phyloP scores from a whole-genome alignment of 495 filamentous ascomycete genomes.

The Penicillium diatomitis region DNA sequence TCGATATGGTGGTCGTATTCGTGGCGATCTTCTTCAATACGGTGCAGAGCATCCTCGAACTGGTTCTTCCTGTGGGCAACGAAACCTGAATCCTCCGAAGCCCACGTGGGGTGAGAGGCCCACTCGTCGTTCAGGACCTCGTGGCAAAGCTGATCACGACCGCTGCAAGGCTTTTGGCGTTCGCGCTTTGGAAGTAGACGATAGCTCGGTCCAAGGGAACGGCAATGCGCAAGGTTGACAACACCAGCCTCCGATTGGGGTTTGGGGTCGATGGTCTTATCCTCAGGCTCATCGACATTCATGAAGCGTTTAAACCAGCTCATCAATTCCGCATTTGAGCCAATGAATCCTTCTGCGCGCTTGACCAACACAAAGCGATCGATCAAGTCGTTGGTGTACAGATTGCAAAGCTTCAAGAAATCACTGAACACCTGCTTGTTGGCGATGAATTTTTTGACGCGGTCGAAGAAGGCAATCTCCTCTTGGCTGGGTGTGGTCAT shows the following conservation, averaged over 20 bases:
- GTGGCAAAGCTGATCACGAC: constrained; percentile 86
- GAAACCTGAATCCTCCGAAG: constrained; percentile 95
- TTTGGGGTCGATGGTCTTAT: constrained; percentile 70
- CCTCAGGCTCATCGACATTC: constrained; percentile 53
- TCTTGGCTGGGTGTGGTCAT: constrained; percentile 55
- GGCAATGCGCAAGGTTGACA: constrained; percentile 86
- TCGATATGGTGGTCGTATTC: constrained; percentile 99
- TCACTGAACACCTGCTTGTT: constrained; percentile 89
- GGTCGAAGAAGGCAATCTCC: constrained; percentile 88
- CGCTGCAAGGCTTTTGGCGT: constrained; percentile 77
- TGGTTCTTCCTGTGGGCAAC: constrained; percentile 95
- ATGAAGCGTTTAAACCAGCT: constrained; percentile 77
- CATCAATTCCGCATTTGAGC: constrained; percentile 77
- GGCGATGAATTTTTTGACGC: constrained; percentile 89
- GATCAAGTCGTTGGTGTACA: constrained; percentile 86
- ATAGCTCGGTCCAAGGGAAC: constrained; percentile 89
- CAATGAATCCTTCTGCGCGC: constrained; percentile 78
- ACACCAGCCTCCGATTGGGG: constrained; percentile 62
- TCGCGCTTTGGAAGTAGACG: constrained; percentile 83
- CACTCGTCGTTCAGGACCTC: constrained; percentile 93
- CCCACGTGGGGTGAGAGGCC: constrained; percentile 99
- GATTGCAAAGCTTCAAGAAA: constrained; percentile 89
- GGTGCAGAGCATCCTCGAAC: constrained; percentile 84
- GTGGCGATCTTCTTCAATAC: constrained; percentile 96
- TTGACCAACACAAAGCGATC: constrained; percentile 69